Base-by-base conservation (phyloP, 345 rosid species). In the Salix exigua region DNA sequence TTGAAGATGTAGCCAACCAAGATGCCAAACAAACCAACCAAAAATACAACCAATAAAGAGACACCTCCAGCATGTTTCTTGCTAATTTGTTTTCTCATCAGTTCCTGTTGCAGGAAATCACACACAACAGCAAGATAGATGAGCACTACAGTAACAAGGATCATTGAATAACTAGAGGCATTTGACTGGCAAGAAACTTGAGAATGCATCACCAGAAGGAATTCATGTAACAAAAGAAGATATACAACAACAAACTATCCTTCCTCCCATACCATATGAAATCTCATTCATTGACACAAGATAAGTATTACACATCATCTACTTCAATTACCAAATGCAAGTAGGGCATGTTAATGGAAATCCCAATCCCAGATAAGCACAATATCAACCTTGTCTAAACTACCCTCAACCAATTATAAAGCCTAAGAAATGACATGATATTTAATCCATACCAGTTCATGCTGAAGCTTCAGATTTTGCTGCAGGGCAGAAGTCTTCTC, bases 401-500 rank as follows among this genome's bases (percentile, higher is more conserved):
- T 60, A 26, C 17, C 35, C 26, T 19, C 18, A 21, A 68, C 5
- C 42, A 46, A 63, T 60, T n/a, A 72, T 53, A 44, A 19, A 5
- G 66, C n/a, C 30, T 35, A 51, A n/a, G 66, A 37, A 31, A 10
- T 35, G 70, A 72, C 26, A 77, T 4, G 18, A 58, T 23, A 58
- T 58, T 58, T 23, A 58, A 79, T 12, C 26, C 81, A 72, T 87
- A 94, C 98, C 97, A 94, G 83, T 87, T 92, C 98, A 71, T 76
- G 87, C 33, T 18, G 83, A 73, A 94, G 88, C 88, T 73, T 85
- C 78, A 87, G 87, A 74, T 82, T 89, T 84, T 86, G 92, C 64
- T 87, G 86, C 44, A 89, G 71, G 37, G 94, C 96, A 75, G 74
- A 63, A 68, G 87, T 58, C 86, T 91, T 94, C 87, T 94, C 97